These are phyloP conservation scores for Penicillium fuscoglaucum DNA, from an alignment of 2,329 filamentous ascomycete species.

Conservation along the genomic window DNA sequence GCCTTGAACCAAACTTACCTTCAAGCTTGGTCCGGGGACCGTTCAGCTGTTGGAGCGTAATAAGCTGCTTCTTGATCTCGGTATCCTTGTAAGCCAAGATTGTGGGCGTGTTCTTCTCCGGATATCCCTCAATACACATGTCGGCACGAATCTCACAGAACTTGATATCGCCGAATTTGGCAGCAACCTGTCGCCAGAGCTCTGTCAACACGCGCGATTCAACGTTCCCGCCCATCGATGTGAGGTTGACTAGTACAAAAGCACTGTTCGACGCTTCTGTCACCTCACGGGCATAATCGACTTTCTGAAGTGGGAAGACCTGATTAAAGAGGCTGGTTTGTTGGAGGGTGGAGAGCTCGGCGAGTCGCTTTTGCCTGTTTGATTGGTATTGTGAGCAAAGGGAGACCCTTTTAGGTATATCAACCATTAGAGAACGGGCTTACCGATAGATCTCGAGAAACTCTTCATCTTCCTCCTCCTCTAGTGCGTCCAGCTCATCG, in stretches of 20 bases:
- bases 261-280: conserved; percentile 79
- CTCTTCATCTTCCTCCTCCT: conserved; percentile 91
- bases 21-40: conserved; percentile 69
- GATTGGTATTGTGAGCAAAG: conserved; percentile 4
- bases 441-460: conserved; percentile 83
- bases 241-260: conserved; percentile 74
- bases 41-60: conserved; percentile 79
- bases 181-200: conserved; percentile 80
- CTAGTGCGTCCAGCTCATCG: conserved; percentile 87
- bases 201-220: conserved; percentile 83
- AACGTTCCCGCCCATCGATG: conserved; percentile 74
- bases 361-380: conserved; percentile 72
- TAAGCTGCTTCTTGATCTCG: conserved; percentile 85
- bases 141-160: conserved; percentile 94
- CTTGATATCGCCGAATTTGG: conserved; percentile 89
- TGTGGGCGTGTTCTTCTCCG: conserved; percentile 90
- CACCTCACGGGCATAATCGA: conserved; percentile 86
- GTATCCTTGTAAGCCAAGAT: conserved; percentile 90
- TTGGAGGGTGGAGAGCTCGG: conserved; percentile 73
- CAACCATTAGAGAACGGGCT: neutral
- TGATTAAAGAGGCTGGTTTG: conserved; percentile 80
- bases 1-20: conserved; percentile 32
- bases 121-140: conserved; percentile 95
- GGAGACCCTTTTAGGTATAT: neutral
- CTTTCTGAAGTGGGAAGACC: conserved; percentile 92